Base-by-base conservation (phyloP, 1,139 yeast genomes). In the Zhuliangozyma parablackwelliae region DNA sequence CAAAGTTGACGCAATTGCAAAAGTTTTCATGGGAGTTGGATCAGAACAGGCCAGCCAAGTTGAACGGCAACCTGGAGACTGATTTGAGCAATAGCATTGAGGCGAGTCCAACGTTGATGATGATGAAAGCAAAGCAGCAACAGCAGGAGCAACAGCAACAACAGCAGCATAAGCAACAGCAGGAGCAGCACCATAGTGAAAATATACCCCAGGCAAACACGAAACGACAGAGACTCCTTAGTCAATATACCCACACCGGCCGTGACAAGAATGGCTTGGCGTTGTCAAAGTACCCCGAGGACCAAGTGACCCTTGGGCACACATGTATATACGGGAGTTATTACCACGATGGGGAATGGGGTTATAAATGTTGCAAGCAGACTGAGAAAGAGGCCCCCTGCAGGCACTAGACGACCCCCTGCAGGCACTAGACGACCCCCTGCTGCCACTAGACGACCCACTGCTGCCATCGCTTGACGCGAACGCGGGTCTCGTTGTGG, bases 81-180 rank as follows among this genome's bases (percentile, higher is more conserved):
- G 72, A 76, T 45, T 56, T 66, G 37, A 57, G 63, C 16, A 53
- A 64, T 23, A 69, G 72, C 44, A 51, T 76, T 29, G 82, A 78
- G 44, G 80, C 81, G 3, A 75, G 77, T 37, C 87, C 87, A 5
- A 80, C 87, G 0, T 72, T 73, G 31, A 69, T 76, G 50, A 61
- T 69, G 64, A 41, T 77, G 30, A 66, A 64, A 36, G 59, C 66
- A 40, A 68, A 69, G 39, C 54, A 74, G 47, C 53, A 63, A 32
- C 60, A 69, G 36, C 34, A 43, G 32, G 51, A 65, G 38, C 58
- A 63, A 33, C 52, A 57, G 31, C 48, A 49, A 16, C 21, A 26
- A 24, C 21, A 24, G 45, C 9, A 20, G 24, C 56, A 63, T 31
- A 60, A 59, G 30, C 53, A 56, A 30, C 31, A 25, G 26, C 25